These are phyloP conservation scores for Microbotryum silenes-acaulis DNA, from an alignment of 1,284 basidiomycete genomes.

Conservation along the genomic window DNA sequence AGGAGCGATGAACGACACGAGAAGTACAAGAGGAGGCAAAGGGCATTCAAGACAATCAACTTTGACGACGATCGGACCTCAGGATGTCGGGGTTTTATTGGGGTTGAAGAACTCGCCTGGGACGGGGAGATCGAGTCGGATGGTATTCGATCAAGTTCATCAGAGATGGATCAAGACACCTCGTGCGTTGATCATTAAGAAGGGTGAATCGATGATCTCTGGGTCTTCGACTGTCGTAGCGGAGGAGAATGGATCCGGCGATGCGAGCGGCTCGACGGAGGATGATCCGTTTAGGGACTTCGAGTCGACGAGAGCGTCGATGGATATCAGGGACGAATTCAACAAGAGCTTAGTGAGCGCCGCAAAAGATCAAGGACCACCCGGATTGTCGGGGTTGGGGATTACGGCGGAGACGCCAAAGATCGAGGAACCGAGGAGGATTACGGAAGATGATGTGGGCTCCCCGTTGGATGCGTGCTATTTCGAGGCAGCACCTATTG, in stretches of 20 bases:
- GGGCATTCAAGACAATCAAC: conserved; percentile 23
- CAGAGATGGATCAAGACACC: conserved; percentile 68
- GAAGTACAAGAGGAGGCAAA: not conserved
- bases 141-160: conserved; percentile 70
- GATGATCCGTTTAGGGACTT: conserved; percentile 28
- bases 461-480: conserved; percentile 10
- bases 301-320: not conserved
- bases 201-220: not conserved
- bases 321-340: not conserved
- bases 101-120: conserved; percentile 39
- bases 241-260: not conserved
- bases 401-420: conserved; percentile 24
- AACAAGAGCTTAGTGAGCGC: not conserved
- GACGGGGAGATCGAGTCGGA: conserved; percentile 65
- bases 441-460: too few relatives aligned
- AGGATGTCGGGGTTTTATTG: conserved; percentile 49
- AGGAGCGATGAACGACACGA: not conserved
- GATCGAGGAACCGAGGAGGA: not conserved
- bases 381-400: conserved; percentile 6
- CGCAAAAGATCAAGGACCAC: not conserved
- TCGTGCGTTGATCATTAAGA: not conserved
- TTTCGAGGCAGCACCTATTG: conserved; percentile 12
- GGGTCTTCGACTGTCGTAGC: not conserved
- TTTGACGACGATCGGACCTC: conserved; percentile 57
- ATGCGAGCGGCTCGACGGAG: conserved; percentile 7